Evolutionary conservation across 139 green algal species (phyloP).

Genomic region (Haematococcus lacustris): DNA sequence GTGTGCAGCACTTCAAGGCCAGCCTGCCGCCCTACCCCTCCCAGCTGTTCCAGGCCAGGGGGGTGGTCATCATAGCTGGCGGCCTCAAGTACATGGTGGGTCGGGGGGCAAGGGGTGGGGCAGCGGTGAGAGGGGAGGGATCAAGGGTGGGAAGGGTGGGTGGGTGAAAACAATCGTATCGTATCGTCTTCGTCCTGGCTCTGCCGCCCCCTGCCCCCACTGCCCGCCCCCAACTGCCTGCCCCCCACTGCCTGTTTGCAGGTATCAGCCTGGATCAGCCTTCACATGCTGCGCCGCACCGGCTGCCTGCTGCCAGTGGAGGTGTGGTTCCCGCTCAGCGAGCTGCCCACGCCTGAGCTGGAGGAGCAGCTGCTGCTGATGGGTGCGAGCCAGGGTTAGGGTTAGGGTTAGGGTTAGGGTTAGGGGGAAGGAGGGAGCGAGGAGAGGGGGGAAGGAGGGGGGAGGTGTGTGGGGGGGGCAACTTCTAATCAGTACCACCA

Average conservation of each 20-base stretch:
- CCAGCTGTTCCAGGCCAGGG: slow-evolving; percentile 20
- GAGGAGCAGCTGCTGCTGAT: slow-evolving; percentile 19
- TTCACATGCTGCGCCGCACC: slow-evolving; percentile 36
- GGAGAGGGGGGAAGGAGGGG: no score
- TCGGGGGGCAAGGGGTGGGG: background rate
- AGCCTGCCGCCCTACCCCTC: slow-evolving; percentile 24
- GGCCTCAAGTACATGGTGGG: slow-evolving; percentile 39
- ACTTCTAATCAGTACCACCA: no score
- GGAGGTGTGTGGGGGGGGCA: no score
- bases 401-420: no score
- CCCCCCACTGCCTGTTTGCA: no score
- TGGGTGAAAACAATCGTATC: no score
- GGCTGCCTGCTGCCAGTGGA: slow-evolving; percentile 44
- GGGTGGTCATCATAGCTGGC: slow-evolving; percentile 38
- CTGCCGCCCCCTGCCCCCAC: no score
- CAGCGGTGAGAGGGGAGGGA: background rate
- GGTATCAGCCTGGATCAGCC: slow-evolving; percentile 26
- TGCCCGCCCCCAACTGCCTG: no score
- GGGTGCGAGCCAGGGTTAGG: no score
- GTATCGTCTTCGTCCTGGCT: background rate
- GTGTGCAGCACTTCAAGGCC: slow-evolving; percentile 13
- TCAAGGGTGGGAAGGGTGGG: no score
- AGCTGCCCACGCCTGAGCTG: slow-evolving; percentile 21
- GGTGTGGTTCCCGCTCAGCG: slow-evolving; percentile 34
- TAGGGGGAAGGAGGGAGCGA: no score